These are phyloP conservation scores for Macrolepiota albuminosa DNA, from an alignment of 768 basidiomycete species.

Conservation along the genomic window DNA sequence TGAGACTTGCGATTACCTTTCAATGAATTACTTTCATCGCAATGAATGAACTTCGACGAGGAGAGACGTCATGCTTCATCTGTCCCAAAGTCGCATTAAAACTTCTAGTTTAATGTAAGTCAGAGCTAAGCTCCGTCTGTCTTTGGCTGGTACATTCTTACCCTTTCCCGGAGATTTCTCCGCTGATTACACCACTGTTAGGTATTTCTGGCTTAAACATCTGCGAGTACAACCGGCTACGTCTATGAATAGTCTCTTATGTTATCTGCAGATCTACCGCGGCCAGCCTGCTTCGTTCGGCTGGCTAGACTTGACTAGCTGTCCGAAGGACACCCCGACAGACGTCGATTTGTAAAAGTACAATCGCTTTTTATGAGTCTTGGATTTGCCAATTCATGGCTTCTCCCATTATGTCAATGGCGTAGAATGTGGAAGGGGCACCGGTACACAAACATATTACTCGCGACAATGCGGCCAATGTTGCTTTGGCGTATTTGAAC, in stretches of 20 bases:
- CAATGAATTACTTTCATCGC: constrained; percentile 16
- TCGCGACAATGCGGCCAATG: constrained; percentile 41
- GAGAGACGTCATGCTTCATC: constrained; percentile 5
- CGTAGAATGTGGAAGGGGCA: constrained; percentile 40
- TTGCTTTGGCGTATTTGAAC: constrained; percentile 36
- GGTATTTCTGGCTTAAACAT: constrained; percentile 34
- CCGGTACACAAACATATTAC: constrained; percentile 50
- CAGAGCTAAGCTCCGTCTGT: constrained; percentile 9
- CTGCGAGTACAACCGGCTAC: constrained; percentile 21
- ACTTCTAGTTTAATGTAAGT: neutral
- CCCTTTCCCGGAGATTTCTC: neutral
- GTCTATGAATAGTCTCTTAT: constrained; percentile 4
- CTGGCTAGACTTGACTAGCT: constrained; percentile 47
- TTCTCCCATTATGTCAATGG: constrained; percentile 42
- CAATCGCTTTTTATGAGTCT: constrained; percentile 2
- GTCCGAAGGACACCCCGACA: constrained; percentile 37
- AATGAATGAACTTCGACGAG: constrained; percentile 17
- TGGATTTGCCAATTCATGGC: constrained; percentile 8
- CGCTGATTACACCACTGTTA: constrained; percentile 3
- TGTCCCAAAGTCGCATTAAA: constrained; percentile 13
- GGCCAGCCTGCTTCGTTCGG: constrained; percentile 39
- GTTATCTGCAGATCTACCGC: constrained; percentile 40
- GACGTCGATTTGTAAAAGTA: constrained; percentile 60
- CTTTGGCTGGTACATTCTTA: constrained; percentile 16
- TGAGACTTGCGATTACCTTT: constrained; percentile 2